Percentiles rank a stretch among this genome's conserved stretches.
Conservation (phyloP, 225 moss, liverwort and hornwort species). For the Rhytidiadelphus loreus region DNA sequence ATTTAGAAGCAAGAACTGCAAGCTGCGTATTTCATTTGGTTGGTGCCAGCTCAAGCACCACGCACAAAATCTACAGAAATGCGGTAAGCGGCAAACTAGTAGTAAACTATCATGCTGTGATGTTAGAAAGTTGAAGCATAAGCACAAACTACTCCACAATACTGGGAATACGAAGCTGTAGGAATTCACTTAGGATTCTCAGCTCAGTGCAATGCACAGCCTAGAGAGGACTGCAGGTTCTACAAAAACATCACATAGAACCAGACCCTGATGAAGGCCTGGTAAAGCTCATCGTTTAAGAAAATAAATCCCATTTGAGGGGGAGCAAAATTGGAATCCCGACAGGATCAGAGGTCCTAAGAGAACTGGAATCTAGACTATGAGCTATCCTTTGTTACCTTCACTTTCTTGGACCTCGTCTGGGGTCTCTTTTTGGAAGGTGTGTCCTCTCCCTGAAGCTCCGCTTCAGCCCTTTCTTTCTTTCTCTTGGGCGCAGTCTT, state of each 20-base stretch:
- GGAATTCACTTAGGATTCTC: background rate
- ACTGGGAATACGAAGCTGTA: background rate
- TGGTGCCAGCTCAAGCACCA: background rate
- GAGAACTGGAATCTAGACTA: background rate
- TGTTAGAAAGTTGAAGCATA: background rate
- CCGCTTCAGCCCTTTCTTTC: background rate
- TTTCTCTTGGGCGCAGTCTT: background rate
- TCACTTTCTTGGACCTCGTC: conserved; percentile 6
- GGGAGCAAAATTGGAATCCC: conserved; percentile 31
- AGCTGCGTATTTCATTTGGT: background rate
- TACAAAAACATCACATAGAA: background rate
- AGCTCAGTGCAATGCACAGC: background rate
- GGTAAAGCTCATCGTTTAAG: background rate
- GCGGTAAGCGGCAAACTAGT: background rate
- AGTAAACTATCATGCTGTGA: background rate
- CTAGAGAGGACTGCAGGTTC: background rate
- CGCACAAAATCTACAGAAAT: background rate
- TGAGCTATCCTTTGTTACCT: conserved; percentile 4
- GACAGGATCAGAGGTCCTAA: background rate
- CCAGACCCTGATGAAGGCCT: background rate
- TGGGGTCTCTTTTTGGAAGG: conserved; percentile 3
- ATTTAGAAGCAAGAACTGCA: background rate
- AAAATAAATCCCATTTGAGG: background rate
- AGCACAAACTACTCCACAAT: background rate
- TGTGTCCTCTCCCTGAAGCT: background rate